Conservation (phyloP, 83 land plant genomes). For the Picea abies region DNA sequence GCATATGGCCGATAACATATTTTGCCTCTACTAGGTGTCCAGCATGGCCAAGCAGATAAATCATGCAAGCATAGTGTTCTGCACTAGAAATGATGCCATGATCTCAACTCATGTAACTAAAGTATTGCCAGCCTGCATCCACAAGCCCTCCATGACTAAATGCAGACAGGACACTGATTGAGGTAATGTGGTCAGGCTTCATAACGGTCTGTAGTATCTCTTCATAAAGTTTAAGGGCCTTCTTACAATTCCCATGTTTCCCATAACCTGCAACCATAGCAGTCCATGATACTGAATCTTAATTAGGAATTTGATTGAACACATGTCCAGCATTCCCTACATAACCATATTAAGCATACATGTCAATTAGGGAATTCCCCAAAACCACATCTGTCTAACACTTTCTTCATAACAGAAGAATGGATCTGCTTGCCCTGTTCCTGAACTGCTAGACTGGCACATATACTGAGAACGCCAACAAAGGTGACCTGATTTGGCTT, state of each 20-base stretch:
- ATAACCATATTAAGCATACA: conserved; percentile 62
- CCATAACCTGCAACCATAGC: conserved; percentile 56
- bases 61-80: conserved; percentile 62
- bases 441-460: conserved; percentile 40
- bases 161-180: conserved; percentile 49
- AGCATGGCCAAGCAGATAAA: conserved; percentile 44
- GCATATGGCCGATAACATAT: conserved; percentile 34
- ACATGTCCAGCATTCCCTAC: conserved; percentile 27
- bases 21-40: conserved; percentile 45
- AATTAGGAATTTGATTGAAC: conserved; percentile 25
- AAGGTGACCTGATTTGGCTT: conserved; percentile 42
- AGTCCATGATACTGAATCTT: conserved; percentile 46
- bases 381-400: conserved; percentile 33
- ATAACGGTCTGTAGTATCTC: conserved; percentile 25
- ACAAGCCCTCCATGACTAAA: conserved; percentile 56
- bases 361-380: conserved; percentile 46
- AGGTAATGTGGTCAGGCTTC: conserved; percentile 40
- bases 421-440: conserved; percentile 56
- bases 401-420: conserved; percentile 44
- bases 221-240: conserved; percentile 38
- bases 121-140: conserved; percentile 43
- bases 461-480: conserved; percentile 35
- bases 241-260: conserved; percentile 33
- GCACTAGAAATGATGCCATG: conserved; percentile 41
- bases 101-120: conserved; percentile 34